Evolutionary conservation across 2,329 filamentous ascomycete species (phyloP).

Genomic region (Didymella pomorum): DNA sequence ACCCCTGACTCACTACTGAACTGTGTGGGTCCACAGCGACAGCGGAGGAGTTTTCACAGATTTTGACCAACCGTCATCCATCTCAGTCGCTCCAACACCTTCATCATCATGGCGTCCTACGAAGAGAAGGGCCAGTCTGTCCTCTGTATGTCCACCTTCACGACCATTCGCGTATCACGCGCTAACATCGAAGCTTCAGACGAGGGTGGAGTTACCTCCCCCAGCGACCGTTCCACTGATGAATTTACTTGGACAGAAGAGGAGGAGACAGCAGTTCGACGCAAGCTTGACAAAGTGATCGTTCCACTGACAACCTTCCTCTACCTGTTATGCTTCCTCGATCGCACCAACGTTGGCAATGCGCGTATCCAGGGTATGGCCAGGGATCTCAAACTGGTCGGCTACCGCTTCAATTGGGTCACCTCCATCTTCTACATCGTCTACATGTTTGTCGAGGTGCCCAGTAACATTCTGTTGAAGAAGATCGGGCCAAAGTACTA

Average conservation of each 20-base stretch:
- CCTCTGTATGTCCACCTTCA: constrained; percentile 6
- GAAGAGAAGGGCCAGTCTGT: constrained; percentile 15
- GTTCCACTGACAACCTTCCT: constrained; percentile 62
- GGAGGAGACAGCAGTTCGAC: constrained; percentile 60
- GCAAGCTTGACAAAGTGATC: constrained; percentile 62
- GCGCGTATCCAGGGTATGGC: constrained; percentile 64
- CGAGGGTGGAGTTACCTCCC: constrained; percentile 14
- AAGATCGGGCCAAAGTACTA: constrained; percentile 61
- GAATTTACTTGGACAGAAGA: constrained; percentile 59
- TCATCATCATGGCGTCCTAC: constrained; percentile 4
- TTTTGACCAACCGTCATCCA: not conserved
- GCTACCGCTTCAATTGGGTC: constrained; percentile 65
- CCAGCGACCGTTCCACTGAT: constrained; percentile 42
- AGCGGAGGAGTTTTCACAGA: constrained; percentile 9
- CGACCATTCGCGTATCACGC: not conserved
- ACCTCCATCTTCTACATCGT: constrained; percentile 67
- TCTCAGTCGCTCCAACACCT: not conserved
- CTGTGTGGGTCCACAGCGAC: constrained; percentile 29
- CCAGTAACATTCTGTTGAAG: constrained; percentile 65
- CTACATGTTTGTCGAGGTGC: constrained; percentile 65
- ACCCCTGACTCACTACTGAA: constrained; percentile 16
- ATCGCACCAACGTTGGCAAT: constrained; percentile 60
- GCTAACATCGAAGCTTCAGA: constrained; percentile 9
- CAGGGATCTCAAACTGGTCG: constrained; percentile 58
- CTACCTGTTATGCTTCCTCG: constrained; percentile 63